Evolutionary conservation across 495 filamentous ascomycete species (phyloP), one percentile per base, ranked within the genome.

Genomic region (Penicillium crystallinum): DNA sequence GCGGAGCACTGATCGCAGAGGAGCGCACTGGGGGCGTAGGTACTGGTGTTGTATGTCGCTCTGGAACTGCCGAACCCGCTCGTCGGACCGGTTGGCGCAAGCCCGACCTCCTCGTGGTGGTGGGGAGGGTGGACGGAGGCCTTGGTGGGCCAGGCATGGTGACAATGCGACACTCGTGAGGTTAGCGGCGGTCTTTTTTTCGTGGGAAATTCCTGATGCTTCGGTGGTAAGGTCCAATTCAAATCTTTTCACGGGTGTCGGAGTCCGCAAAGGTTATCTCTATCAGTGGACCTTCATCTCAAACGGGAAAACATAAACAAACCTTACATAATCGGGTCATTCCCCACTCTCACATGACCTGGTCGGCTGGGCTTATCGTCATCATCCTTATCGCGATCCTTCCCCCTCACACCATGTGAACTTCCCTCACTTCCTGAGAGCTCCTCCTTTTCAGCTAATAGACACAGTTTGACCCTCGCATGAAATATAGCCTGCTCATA

Each of bases 31-130:
- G 63, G 2, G 82, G 81, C 45, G 86, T 77, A 14, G 90, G 63
- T 2, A 82, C 80, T 49, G 84, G 87, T 6, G 90, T 89, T 19
- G 73, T 63, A 23, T 80, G 74, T 49, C 81, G 58, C 18, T 73
- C 67, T 29, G 72, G 49, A 2, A 49, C 58, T 9, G 65, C 50
- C 31, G 71, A 68, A 14, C 62, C 63, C 12, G 63, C 51, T 51
- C 74, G 62, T 50, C 72, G 61, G 31, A 67, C 67, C 6, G 83
- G 77, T 56, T 80, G 81, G 55, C 81, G 79, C 71, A 81, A 77
- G 55, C 70, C 70, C 42, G 74, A 69, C 59, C 76, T 81, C 64
- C 75, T 82, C 30, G 71, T 70, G 15, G 75, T 68, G n/a, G 77
- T 68, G 14, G 77, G 73, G 52, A 77, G 65, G 52, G 69, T 74